Percentiles rank a stretch among this genome's conserved stretches.
These are phyloP conservation scores for Lactifluus rugatus DNA, from an alignment of 768 basidiomycete species.

Conservation along the genomic window DNA sequence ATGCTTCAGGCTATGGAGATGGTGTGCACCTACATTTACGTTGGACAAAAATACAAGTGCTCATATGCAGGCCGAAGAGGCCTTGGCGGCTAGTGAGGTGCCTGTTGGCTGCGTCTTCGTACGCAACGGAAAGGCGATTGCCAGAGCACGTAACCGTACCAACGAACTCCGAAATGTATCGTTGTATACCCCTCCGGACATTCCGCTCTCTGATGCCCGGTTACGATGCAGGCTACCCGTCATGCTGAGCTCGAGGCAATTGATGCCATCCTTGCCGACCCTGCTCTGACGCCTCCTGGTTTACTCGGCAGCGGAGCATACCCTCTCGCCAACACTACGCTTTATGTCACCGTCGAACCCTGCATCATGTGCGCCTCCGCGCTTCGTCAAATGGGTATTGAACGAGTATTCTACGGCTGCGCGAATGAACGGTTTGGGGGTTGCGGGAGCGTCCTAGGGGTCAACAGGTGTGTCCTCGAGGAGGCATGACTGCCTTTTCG, in stretches of 20 bases:
- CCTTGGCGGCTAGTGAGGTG: slow-evolving; percentile 75
- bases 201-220: slow-evolving; percentile 7
- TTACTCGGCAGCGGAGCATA: slow-evolving; percentile 28
- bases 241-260: slow-evolving; percentile 98
- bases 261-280: slow-evolving; percentile 68
- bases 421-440: slow-evolving; percentile 96
- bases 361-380: slow-evolving; percentile 99
- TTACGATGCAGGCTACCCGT: slow-evolving; percentile 64
- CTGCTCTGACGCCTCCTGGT: slow-evolving; percentile 42
- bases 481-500: not conserved
- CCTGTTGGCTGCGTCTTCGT: slow-evolving; percentile 97
- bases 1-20: slow-evolving; percentile 80
- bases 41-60: not conserved
- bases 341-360: slow-evolving; percentile 98
- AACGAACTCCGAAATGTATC: slow-evolving; percentile 86
- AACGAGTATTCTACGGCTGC: slow-evolving; percentile 85
- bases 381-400: slow-evolving; percentile 85
- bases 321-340: slow-evolving; percentile 67
- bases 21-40: slow-evolving; percentile 35
- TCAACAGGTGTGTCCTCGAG: slow-evolving; percentile 56
- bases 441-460: slow-evolving; percentile 86
- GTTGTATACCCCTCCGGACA: slow-evolving; percentile 17
- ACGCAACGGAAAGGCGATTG: slow-evolving; percentile 64
- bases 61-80: slow-evolving; percentile 64
- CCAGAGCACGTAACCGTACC: slow-evolving; percentile 84